Base-by-base conservation (phyloP, 2,329 filamentous ascomycete genomes). In the Botrytis porri region DNA sequence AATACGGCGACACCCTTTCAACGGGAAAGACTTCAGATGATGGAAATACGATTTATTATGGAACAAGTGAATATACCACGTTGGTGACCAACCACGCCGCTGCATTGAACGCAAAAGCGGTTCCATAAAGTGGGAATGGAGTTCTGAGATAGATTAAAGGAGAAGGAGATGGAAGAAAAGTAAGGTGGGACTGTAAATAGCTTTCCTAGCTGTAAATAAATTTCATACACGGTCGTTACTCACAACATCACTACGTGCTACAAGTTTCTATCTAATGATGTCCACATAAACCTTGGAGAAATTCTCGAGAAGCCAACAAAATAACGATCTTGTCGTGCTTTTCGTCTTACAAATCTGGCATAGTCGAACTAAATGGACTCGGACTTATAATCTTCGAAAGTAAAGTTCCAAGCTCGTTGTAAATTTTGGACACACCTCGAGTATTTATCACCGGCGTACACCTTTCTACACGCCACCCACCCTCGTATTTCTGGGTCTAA, bases 31-130 rank as follows among this genome's bases (percentile, higher is more conserved):
- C 78, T 5, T 37, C 61, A 43, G 73, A 79, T 72, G 79, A 80
- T 76, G 78, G 78, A 29, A 72, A 79, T 62, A 72, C 79, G 12
- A 74, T 80, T 32, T 79, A 77, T 69, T 79, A 79, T 69, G 78
- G 78, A 14, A 75, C 73, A n/a, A 61, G 71, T 25, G 77, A 78
- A 41, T 80, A 75, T 69, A 75, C 75, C n/a, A 75, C 75, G 6
- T 48, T 77, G 66, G 77, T 78, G 71, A 73, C 69, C 18, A 71
- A 74, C 63, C 77, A 78, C 72, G 77, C 76, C n/a, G 74, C 77
- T 51, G 77, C 77, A 16, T 69, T 78, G 75, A 71, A 73, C 45
- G 77, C 77, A 6, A 78, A 78, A 25, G 70, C 51, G 16, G 70
- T 72, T 7, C 29, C 70, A 43, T 59, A 6, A 51, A 4, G 25